These are phyloP conservation scores for Hortaea sp. DNA, from an alignment of 2,329 filamentous ascomycete genomes.

Conservation along the genomic window DNA sequence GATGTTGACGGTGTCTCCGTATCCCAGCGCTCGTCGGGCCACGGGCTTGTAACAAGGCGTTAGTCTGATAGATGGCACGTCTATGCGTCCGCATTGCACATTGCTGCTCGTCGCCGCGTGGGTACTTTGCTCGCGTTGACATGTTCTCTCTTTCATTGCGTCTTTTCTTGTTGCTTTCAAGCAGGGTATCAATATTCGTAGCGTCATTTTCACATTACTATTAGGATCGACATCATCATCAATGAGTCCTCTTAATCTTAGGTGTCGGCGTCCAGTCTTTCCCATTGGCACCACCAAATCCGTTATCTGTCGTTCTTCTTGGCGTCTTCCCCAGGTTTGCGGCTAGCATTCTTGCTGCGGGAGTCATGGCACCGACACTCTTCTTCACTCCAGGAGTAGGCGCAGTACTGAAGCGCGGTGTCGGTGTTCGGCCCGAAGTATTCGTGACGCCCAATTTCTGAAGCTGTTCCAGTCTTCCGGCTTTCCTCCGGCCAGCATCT, in stretches of 20 bases:
- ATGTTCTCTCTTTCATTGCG: too few relatives aligned
- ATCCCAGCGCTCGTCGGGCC: too few relatives aligned
- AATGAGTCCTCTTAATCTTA: not conserved
- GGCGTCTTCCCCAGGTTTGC: slow-evolving; percentile 45
- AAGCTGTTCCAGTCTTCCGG: slow-evolving; percentile 34
- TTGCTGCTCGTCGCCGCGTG: too few relatives aligned
- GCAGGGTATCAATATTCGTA: too few relatives aligned
- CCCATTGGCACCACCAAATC: slow-evolving; percentile 5
- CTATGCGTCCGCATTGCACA: too few relatives aligned
- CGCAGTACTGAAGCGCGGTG: slow-evolving; percentile 62
- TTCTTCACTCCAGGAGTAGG: slow-evolving; percentile 39
- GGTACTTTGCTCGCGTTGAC: too few relatives aligned
- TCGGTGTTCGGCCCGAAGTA: slow-evolving; percentile 44
- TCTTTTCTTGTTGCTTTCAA: too few relatives aligned
- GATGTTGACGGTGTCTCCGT: too few relatives aligned
- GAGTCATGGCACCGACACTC: slow-evolving; percentile 46
- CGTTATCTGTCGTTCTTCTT: slow-evolving; percentile 7
- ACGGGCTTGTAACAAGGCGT: too few relatives aligned
- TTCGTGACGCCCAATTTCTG: slow-evolving; percentile 26
- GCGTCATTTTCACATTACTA: too few relatives aligned
- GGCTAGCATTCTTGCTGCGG: slow-evolving; percentile 61
- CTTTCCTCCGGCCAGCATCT: slow-evolving; percentile 57
- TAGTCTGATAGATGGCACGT: too few relatives aligned
- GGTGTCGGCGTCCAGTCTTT: not conserved
- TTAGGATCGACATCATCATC: too few relatives aligned